Evolutionary conservation across 768 basidiomycete species (phyloP).

Genomic region (Nevesoporus exiguus): DNA sequence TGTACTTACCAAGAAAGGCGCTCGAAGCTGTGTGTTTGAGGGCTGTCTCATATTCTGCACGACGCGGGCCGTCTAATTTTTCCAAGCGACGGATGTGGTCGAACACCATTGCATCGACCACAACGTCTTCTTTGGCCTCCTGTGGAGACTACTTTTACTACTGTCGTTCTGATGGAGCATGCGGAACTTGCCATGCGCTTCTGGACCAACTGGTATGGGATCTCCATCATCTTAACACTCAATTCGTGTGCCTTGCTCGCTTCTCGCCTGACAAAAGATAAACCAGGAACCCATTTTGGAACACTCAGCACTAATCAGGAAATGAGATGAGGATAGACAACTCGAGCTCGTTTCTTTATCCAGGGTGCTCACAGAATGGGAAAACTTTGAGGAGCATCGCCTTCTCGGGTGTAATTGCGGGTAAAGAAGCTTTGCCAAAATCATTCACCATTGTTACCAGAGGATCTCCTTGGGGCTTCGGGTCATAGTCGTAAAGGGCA

Average conservation of each 20-base stretch:
- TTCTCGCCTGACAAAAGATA: not conserved
- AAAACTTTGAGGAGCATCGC: slow-evolving; percentile 10
- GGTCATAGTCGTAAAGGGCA: slow-evolving; percentile 13
- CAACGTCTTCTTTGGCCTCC: not conserved
- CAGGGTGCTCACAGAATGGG: not conserved
- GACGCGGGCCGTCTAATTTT: not conserved
- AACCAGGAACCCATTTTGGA: not conserved
- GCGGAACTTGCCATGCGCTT: not conserved
- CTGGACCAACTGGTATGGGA: not conserved
- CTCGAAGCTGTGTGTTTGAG: not conserved
- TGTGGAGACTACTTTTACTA: not conserved
- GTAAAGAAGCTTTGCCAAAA: not conserved
- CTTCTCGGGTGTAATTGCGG: slow-evolving; percentile 7
- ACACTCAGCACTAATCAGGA: not conserved
- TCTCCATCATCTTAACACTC: not conserved
- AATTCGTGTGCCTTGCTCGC: not conserved
- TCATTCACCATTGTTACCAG: not conserved
- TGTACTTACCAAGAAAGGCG: not conserved
- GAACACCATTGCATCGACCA: not conserved
- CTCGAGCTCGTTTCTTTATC: too few species aligned
- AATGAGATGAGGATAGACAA: not conserved
- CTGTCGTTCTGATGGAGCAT: not conserved
- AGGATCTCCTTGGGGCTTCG: not conserved
- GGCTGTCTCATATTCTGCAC: not conserved
- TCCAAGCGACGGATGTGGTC: not conserved